Evolutionary conservation across 2,329 filamentous ascomycete species (phyloP).

Genomic region (Aspergillus cejpii): DNA sequence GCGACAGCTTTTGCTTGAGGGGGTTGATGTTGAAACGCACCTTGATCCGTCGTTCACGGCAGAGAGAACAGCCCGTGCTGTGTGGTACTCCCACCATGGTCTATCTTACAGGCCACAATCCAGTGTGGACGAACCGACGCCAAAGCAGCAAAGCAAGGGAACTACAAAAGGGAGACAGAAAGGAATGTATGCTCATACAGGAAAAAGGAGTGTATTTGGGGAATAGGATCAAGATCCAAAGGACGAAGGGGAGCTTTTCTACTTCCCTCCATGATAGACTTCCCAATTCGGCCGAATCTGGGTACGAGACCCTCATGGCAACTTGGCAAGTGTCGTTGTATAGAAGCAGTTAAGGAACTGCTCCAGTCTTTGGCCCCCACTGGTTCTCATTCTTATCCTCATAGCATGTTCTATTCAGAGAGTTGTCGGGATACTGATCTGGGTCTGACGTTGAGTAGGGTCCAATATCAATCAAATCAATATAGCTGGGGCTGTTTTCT

Average conservation of each 20-base stretch:
- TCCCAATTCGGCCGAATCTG: background rate
- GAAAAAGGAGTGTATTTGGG: background rate
- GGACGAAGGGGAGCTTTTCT: background rate
- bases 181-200: background rate
- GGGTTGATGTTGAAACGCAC: slow-evolving; percentile 14
- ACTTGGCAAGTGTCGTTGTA: no score
- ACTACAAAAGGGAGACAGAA: background rate
- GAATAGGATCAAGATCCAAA: background rate
- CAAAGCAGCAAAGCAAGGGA: background rate
- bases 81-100: slow-evolving; percentile 40
- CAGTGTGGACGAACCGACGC: slow-evolving; percentile 2
- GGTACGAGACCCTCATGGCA: background rate
- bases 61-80: slow-evolving; percentile 39
- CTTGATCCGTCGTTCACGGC: slow-evolving; percentile 37
- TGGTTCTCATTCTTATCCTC: no score
- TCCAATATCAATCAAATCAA: no score
- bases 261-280: no score
- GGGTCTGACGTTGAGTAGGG: no score
- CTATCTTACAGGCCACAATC: slow-evolving; percentile 7
- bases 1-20: background rate
- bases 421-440: no score
- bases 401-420: no score
- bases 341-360: no score
- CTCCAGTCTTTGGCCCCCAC: no score
- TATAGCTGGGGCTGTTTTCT: no score